Conservation (phyloP, 805 yeast species). For the Candida peoriensis region DNA sequence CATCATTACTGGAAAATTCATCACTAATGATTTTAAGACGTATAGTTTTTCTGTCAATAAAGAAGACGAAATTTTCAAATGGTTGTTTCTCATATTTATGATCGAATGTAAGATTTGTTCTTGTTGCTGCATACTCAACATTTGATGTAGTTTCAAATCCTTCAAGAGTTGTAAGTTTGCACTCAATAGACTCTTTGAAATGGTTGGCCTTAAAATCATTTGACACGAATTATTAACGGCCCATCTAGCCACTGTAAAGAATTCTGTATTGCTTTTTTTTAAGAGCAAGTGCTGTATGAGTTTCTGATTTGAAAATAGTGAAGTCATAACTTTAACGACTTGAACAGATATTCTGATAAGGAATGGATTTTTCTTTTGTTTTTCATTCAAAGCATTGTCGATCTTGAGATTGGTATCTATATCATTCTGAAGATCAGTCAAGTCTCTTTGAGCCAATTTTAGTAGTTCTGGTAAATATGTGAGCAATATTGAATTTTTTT, state of each 20-base stretch:
- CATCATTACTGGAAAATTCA: constrained; percentile 19
- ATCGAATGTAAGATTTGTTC: constrained; percentile 18
- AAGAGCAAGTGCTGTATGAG: constrained; percentile 2
- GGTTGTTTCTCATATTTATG: constrained; percentile 16
- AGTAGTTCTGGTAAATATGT: constrained; percentile 7
- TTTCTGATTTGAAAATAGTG: constrained; percentile 13
- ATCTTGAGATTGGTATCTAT: constrained; percentile 2
- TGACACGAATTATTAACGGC: constrained; percentile 11
- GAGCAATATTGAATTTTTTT: constrained; percentile 3
- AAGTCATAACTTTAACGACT: constrained; percentile 15
- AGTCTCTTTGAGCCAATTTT: constrained; percentile 9
- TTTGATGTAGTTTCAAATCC: constrained; percentile 15
- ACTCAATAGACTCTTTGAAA: constrained; percentile 20
- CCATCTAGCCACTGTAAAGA: constrained; percentile 6
- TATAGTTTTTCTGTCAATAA: constrained; percentile 18
- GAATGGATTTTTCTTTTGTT: constrained; percentile 13
- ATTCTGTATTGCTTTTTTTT: background rate
- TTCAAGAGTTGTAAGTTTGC: constrained; percentile 22
- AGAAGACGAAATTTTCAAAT: constrained; percentile 16
- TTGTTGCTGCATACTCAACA: constrained; percentile 9
- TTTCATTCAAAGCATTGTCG: constrained; percentile 5
- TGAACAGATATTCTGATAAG: constrained; percentile 20
- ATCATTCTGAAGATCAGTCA: constrained; percentile 5
- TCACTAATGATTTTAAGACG: constrained; percentile 16
- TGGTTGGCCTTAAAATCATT: constrained; percentile 8